phyloP scores from a whole-genome alignment of 129 eudicot genomes.

The Saussurea involucrata region DNA sequence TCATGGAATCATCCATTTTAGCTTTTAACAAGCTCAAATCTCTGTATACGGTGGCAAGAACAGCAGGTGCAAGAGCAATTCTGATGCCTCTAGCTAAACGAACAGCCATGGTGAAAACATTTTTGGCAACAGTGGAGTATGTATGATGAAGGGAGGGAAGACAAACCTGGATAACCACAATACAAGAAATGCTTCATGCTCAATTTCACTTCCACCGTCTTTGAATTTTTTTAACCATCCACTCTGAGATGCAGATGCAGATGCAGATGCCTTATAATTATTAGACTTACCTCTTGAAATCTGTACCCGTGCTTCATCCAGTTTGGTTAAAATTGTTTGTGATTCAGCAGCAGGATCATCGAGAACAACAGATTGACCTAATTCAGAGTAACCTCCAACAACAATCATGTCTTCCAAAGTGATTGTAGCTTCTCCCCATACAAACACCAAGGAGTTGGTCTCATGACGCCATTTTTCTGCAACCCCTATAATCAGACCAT shows the following conservation, averaged over 20 bases:
- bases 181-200: slow-evolving; percentile 37
- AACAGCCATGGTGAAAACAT: slow-evolving; percentile 18
- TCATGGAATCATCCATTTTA: background rate
- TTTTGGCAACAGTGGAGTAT: background rate
- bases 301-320: slow-evolving; percentile 2
- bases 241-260: slow-evolving; percentile 8
- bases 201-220: slow-evolving; percentile 23
- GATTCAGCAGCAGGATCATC: background rate
- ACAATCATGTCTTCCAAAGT: slow-evolving; percentile 48
- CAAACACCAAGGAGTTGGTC: slow-evolving; percentile 44
- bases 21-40: slow-evolving; percentile 25
- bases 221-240: slow-evolving; percentile 31
- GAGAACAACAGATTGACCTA: slow-evolving; percentile 36
- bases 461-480: slow-evolving; percentile 38
- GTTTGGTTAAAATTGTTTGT: slow-evolving; percentile 2
- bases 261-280: too few relatives aligned
- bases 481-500: slow-evolving; percentile 26
- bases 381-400: slow-evolving; percentile 42
- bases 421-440: slow-evolving; percentile 50
- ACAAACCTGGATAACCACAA: slow-evolving; percentile 43
- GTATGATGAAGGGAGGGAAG: slow-evolving; percentile 27
- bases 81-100: slow-evolving; percentile 21
- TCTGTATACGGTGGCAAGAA: slow-evolving; percentile 32
- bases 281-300: background rate
- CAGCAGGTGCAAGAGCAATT: slow-evolving; percentile 47